Evolutionary conservation across 1,284 basidiomycete genomes (phyloP).

Genomic region (Malassezia slooffiae): DNA sequence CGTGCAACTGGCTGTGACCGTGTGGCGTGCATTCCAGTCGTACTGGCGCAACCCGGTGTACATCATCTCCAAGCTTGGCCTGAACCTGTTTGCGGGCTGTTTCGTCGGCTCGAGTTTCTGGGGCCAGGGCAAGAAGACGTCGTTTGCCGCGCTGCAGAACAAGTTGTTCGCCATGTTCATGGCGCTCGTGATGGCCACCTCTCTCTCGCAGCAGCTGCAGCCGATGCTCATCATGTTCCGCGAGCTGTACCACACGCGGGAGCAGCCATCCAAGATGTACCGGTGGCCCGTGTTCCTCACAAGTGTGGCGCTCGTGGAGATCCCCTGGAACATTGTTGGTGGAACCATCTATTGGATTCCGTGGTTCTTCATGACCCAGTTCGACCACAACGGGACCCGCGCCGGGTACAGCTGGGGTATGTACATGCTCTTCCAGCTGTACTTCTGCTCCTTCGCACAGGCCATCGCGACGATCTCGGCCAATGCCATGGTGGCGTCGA

Average conservation of each 20-base stretch:
- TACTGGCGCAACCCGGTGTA: conserved; percentile 44
- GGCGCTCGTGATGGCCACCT: conserved; percentile 36
- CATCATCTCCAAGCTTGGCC: conserved; percentile 48
- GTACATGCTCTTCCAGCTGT: conserved; percentile 40
- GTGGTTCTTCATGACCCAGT: conserved; percentile 33
- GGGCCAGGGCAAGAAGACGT: conserved; percentile 21
- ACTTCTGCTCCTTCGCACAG: conserved; percentile 57
- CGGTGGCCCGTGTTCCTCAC: conserved; percentile 62
- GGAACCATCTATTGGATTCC: conserved; percentile 35
- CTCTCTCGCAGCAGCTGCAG: conserved; percentile 41
- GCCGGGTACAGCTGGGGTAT: conserved; percentile 24
- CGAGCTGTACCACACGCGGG: conserved; percentile 61
- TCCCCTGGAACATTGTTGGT: conserved; percentile 36
- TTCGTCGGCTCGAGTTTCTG: conserved; percentile 53
- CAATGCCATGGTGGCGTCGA: conserved; percentile 57
- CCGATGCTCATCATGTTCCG: conserved; percentile 51
- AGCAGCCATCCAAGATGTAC: conserved; percentile 67
- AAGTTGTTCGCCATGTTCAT: conserved; percentile 59
- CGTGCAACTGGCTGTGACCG: conserved; percentile 33
- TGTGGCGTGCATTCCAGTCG: conserved; percentile 26
- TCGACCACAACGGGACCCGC: conserved; percentile 17
- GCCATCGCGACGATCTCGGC: conserved; percentile 60
- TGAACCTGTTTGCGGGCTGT: conserved; percentile 50
- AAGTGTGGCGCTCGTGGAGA: conserved; percentile 47
- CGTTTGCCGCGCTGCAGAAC: conserved; percentile 53